A percentile compares a stretch with the other conserved stretches of the same genome.
Evolutionary conservation across 805 yeast genomes (phyloP).

Genomic region (Saccharomycopsis oosterbeekiorum): DNA sequence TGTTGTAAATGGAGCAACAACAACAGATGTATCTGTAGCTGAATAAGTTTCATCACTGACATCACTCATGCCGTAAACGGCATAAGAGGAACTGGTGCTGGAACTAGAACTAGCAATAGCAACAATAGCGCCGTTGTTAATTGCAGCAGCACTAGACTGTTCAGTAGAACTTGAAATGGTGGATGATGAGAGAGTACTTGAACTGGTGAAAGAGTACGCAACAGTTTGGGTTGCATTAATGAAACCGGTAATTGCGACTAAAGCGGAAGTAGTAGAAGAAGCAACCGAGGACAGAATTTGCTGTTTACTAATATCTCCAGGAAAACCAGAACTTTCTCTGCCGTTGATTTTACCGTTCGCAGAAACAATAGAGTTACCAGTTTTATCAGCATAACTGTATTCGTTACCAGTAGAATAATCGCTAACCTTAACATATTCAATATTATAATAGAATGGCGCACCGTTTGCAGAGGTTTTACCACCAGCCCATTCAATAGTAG

Average conservation of each 20-base stretch:
- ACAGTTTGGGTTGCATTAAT: conserved; percentile 1
- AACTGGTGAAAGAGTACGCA: conserved; percentile 1
- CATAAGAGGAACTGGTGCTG: conserved; percentile 9
- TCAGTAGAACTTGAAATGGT: background rate
- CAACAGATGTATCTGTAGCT: conserved; percentile 15
- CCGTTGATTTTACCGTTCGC: conserved; percentile 14
- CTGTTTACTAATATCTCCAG: background rate
- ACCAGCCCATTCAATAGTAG: conserved; percentile 79
- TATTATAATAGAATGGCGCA: conserved; percentile 61
- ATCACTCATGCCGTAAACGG: conserved; percentile 6
- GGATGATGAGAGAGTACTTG: background rate
- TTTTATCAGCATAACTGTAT: conserved; percentile 47
- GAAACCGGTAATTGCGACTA: background rate
- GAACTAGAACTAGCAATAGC: conserved; percentile 22
- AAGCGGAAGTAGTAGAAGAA: conserved; percentile 7
- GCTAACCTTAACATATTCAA: conserved; percentile 48
- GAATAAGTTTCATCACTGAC: conserved; percentile 9
- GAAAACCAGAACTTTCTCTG: conserved; percentile 8
- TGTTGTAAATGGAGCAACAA: conserved; percentile 14
- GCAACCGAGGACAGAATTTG: background rate
- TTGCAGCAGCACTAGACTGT: conserved; percentile 13
- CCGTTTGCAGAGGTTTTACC: conserved; percentile 54
- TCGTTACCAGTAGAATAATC: conserved; percentile 60
- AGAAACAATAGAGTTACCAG: conserved; percentile 13
- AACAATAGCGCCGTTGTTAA: conserved; percentile 28